Evolutionary conservation across 768 basidiomycete genomes (phyloP), one percentile per base, ranked within the genome.

Genomic region (Pleurotus giganteus): DNA sequence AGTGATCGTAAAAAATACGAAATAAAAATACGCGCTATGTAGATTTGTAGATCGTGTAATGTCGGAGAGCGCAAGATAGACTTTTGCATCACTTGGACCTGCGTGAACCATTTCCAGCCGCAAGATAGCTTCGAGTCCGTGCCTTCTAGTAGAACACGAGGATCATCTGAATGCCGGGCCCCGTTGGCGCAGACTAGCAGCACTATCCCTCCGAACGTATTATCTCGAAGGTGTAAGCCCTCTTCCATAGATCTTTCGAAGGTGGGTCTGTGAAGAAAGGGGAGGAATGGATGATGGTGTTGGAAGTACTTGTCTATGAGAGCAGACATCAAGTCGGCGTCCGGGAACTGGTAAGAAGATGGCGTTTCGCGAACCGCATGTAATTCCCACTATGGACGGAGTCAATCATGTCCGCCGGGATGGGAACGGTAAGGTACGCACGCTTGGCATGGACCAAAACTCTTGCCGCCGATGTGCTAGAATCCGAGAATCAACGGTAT

Each of bases 31-130:
- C 82, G 58, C 65, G 86, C 85, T 59, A 76, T 81, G 77, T 69
- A 78, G 42, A 78, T 76, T 66, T 95, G 93, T 36, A 94, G 69
- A 58, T 93, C 90, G 65, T 84, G 79, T 59, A 94, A 64, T 11
- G 82, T 71, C 1, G 89, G 81, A 3, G 82, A 75, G 0, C 77
- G 72, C 17, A 84, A 74, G 32, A 89, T 72, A 0, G 79, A 77
- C 63, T 79, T 80, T 24, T 84, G 80, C 42, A 86, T 74, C 55
- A 82, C 72, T 47, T 86, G 75, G 6, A 91, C 81, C 62, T 88
- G 86, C 28, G 78, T 71, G 60, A 82, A 85, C 74, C 80, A 89
- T 56, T 76, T 79, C 84, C 85, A 87, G 0, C 85, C 88, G 21
- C 78, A 75, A 21, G 72, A 77, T 24, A 73, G 64, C 4, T 63